Percentiles rank a stretch among this genome's conserved stretches.
Conservation (phyloP, 2,329 filamentous ascomycete genomes). For the Calonectria pseudoturangicola region DNA sequence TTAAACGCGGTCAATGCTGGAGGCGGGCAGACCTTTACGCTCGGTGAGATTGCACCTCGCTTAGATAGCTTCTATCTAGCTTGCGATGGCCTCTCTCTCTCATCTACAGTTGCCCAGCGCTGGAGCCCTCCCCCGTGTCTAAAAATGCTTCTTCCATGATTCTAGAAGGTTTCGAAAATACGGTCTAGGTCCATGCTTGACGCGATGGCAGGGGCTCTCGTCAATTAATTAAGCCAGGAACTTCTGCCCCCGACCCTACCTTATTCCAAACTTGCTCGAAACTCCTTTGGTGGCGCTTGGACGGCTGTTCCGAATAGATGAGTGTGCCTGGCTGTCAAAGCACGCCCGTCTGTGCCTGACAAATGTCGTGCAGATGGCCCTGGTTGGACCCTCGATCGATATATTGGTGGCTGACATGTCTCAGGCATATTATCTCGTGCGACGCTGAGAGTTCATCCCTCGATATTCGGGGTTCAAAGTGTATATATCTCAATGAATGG, state of each 20-base stretch:
- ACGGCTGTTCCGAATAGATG: constrained; percentile 14
- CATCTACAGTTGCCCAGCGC: constrained; percentile 4
- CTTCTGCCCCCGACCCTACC: constrained; percentile 8
- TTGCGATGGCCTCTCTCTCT: not conserved
- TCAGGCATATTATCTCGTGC: constrained; percentile 14
- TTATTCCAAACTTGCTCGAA: constrained; percentile 25
- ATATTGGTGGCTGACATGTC: constrained; percentile 24
- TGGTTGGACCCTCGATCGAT: constrained; percentile 20
- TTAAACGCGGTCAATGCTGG: constrained; percentile 12
- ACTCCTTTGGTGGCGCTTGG: constrained; percentile 13
- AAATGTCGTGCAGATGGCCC: constrained; percentile 18
- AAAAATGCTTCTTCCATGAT: constrained; percentile 1
- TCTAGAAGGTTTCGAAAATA: constrained; percentile 18
- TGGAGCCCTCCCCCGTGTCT: constrained; percentile 11
- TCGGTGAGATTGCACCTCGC: constrained; percentile 21
- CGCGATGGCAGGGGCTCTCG: not conserved
- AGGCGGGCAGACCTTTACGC: constrained; percentile 23
- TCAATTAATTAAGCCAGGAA: constrained; percentile 18
- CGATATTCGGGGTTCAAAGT: constrained; percentile 8
- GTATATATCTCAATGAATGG: not conserved
- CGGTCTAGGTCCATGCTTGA: constrained; percentile 14
- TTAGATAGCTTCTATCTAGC: constrained; percentile 2
- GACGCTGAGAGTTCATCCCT: constrained; percentile 14
- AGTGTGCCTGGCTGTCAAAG: constrained; percentile 15
- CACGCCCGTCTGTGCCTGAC: constrained; percentile 18